These are phyloP conservation scores for Aspergillus sergii DNA, from an alignment of 2,329 filamentous ascomycete genomes.

Conservation along the genomic window DNA sequence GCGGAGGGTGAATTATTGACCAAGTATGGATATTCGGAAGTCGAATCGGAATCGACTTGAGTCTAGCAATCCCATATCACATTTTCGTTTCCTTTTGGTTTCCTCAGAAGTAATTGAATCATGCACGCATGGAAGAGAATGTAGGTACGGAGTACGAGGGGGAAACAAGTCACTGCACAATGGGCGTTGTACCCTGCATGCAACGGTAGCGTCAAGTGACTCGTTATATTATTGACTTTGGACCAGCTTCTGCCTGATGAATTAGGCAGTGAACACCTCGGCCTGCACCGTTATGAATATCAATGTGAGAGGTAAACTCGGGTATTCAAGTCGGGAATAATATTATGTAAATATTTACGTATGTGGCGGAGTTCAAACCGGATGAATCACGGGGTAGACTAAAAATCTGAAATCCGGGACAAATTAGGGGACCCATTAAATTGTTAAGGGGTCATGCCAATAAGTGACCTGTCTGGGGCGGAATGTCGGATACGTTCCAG, in stretches of 20 bases:
- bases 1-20: not conserved
- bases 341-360: not conserved
- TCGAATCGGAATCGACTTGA: not conserved
- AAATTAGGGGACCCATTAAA: not conserved
- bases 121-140: not conserved
- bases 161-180: not conserved
- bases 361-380: not conserved
- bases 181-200: not conserved
- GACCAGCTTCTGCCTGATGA: not conserved
- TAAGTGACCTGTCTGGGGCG: not conserved
- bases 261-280: not conserved
- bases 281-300: no score
- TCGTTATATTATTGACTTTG: not conserved
- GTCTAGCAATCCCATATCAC: not conserved
- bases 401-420: constrained; percentile 1
- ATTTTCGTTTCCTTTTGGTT: not conserved
- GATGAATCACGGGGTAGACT: not conserved
- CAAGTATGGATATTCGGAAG: not conserved
- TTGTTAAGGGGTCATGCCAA: not conserved
- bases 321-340: not conserved
- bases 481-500: no score
- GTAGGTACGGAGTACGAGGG: not conserved
- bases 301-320: not conserved
- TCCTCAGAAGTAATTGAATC: not conserved
- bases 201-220: not conserved